Conservation (phyloP, 176 grass and related monocot genomes). For the Oryza meridionalis region DNA sequence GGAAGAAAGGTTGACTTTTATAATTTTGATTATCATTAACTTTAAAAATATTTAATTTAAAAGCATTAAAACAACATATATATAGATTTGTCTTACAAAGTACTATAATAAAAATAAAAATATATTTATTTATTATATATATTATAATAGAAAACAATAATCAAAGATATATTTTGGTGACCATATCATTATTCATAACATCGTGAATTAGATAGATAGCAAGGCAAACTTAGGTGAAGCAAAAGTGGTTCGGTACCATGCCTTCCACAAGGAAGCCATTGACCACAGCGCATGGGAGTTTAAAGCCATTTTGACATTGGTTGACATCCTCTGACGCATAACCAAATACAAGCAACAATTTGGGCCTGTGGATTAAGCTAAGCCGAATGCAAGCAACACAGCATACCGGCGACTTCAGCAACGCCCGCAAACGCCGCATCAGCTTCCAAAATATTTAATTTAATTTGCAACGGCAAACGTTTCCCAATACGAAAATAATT, state of each 20-base stretch:
- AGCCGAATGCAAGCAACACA: background rate
- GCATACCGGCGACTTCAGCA: background rate
- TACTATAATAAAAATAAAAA: too few relatives aligned
- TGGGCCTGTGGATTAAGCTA: background rate
- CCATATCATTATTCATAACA: too few relatives aligned
- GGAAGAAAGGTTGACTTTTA: too few relatives aligned
- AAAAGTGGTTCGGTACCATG: constrained; percentile 47
- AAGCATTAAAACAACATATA: too few relatives aligned
- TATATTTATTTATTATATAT: too few relatives aligned
- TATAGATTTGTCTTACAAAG: too few relatives aligned
- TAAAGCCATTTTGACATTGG: constrained; percentile 27
- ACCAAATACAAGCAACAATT: constrained; percentile 40
- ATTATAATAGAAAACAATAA: too few relatives aligned
- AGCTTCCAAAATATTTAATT: background rate
- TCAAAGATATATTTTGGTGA: too few relatives aligned
- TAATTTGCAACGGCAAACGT: too few relatives aligned
- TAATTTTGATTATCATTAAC: too few relatives aligned
- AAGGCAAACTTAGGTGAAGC: constrained; percentile 23
- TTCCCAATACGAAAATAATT: background rate
- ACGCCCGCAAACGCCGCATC: background rate
- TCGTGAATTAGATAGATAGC: background rate
- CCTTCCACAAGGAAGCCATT: constrained; percentile 31
- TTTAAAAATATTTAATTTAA: too few relatives aligned
- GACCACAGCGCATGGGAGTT: constrained; percentile 37
- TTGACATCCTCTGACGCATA: constrained; percentile 37